Base-by-base conservation (phyloP, 2,329 filamentous ascomycete genomes). In the Coniochaeta sp. region DNA sequence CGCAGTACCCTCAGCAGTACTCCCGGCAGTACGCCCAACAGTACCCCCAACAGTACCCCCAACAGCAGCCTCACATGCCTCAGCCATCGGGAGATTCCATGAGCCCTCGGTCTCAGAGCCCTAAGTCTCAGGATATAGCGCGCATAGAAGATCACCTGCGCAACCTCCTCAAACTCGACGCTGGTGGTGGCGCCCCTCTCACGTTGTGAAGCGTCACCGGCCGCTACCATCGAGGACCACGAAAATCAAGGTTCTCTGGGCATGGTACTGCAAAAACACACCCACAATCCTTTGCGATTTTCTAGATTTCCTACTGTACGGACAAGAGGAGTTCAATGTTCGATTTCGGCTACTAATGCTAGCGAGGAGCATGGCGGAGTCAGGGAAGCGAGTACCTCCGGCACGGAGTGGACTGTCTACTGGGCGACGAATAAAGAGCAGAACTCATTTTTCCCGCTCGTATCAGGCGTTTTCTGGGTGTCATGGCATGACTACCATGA, bases 141-240 rank as follows among this genome's bases (percentile, higher is more conserved):
- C 69, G 70, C 10, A 76, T 81, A 71, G 78, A 82, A 58, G 73
- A 79, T 48, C 71, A 71, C 56, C 72, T 82, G 52, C 72, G 77
- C 47, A 72, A 75, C 53, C 73, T 81, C 51, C 67, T 82, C 54
- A 81, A 80, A 54, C 56, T 66, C 32, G 59, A 55, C 30, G 53
- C 58, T 24, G 52, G 56, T 7, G 52, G n/a, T n/a, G n/a, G 52
- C 18, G 9, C 38, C 14, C 14, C 38, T 3, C 18, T 42, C 38
- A 42, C n/a, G 18, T 42, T 22, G 9, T 42, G 10, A 26, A 14
- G 10, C 38, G 4, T n/a, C 38, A 42, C 38, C 7, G 33, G n/a
- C n/a, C n/a, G n/a, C n/a, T n/a, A n/a, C n/a, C n/a, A 42, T 42
- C 4, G 18, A 10, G 10, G 12, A 42, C 18, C n/a, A n/a, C n/a